Evolutionary conservation across 2,329 filamentous ascomycete genomes (phyloP).

Genomic region (Ophiocordyceps polyrhachis-furcata): DNA sequence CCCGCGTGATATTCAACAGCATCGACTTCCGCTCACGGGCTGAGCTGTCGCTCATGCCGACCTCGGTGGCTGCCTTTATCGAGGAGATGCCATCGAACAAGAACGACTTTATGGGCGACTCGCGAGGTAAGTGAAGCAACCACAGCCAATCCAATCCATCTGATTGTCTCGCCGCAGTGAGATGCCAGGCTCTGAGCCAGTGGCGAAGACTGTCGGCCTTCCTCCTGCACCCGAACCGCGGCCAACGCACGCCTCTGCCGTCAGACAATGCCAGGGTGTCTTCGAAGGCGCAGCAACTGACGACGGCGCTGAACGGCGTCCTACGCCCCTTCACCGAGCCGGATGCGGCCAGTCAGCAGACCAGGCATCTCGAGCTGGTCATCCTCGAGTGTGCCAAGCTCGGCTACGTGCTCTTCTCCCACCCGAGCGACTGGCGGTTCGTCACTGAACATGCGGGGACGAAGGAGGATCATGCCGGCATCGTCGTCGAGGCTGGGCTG

Average conservation of each 20-base stretch:
- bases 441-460: constrained; percentile 5
- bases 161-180: neutral
- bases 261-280: constrained; percentile 11
- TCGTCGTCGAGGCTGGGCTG: constrained; percentile 13
- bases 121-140: neutral
- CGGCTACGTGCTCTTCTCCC: constrained; percentile 23
- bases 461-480: neutral
- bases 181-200: constrained; percentile 15
- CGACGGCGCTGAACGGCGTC: neutral
- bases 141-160: no score
- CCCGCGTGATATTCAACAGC: constrained; percentile 16
- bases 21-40: constrained; percentile 11
- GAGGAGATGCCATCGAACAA: neutral
- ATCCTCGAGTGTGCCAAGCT: constrained; percentile 20
- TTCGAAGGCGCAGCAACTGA: constrained; percentile 9
- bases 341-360: constrained; percentile 11
- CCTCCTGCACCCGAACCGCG: constrained; percentile 19
- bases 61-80: constrained; percentile 12
- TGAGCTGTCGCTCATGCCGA: constrained; percentile 18
- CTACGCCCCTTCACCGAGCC: constrained; percentile 7
- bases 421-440: constrained; percentile 20
- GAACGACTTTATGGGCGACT: neutral
- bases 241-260: constrained; percentile 15
- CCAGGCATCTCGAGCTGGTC: constrained; percentile 18
- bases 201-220: constrained; percentile 25